Evolutionary conservation across 495 filamentous ascomycete genomes (phyloP), one percentile per base, ranked within the genome.

Genomic region (Filosporella fistucella): DNA sequence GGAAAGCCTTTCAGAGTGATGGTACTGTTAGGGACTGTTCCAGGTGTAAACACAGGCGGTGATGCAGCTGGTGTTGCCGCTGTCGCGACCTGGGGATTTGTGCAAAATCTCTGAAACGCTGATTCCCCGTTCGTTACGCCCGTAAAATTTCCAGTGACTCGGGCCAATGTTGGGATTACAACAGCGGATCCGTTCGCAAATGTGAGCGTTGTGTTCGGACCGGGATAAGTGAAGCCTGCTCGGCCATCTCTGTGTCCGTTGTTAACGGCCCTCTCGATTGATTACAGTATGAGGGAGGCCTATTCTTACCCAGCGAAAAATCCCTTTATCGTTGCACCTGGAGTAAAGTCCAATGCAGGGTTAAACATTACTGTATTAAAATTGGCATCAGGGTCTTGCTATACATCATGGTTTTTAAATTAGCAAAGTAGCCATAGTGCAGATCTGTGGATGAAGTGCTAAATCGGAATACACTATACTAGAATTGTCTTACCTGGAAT

Each of bases 281-380:
- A 4, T 11, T 21, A 18, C 4, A 18, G 5, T 28, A 21, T 12
- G 24, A 14, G 11, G 16, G 32, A 28, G n/a, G n/a, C n/a, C n/a
- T n/a, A n/a, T 26, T 3, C 24, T 42, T 13, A 29, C 45, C 20
- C 20, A 18, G 20, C 17, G 17, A 28, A 40, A 30, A 24, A 21
- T 21, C 35, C 35, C 23, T 21, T 4, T 10, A 38, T 20, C 11
- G 44, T 44, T 18, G 26, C 25, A 4, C 26, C 41, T 17, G 26
- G 24, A 18, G 24, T 13, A 13, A 28, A 51, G 12, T 32, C 41
- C 14, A 51, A 4, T 2, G 47, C 41, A 20, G 25, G 20, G n/a
- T 43, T 24, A 29, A 18, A 42, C 16, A 73, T 71, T 47, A 70
- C 57, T 2, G 62, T 58, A 45, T 73, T 73, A 45, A 66, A 73